Percentiles rank a stretch among this genome's conserved stretches.
Conservation (phyloP, 2,329 filamentous ascomycete species). For the Ustilaginoidea virens region DNA sequence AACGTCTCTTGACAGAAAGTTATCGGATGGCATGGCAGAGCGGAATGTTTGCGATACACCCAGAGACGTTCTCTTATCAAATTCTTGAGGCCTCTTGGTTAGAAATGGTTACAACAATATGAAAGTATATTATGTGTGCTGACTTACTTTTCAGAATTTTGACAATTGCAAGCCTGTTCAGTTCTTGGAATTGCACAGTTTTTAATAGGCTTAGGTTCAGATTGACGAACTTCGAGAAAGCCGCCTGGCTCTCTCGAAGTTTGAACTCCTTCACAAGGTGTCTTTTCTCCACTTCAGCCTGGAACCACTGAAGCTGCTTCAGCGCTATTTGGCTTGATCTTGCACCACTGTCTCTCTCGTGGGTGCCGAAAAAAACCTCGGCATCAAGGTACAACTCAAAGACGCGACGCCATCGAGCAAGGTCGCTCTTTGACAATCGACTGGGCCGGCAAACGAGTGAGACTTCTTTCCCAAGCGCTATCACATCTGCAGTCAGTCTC, state of each 20-base stretch:
- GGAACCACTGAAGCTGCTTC: constrained; percentile 56
- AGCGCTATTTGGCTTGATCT: constrained; percentile 51
- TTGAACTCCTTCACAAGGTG: constrained; percentile 48
- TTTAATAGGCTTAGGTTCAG: constrained; percentile 67
- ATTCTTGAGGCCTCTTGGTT: constrained; percentile 37
- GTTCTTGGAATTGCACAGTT: constrained; percentile 69
- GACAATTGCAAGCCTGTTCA: constrained; percentile 60
- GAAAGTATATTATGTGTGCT: no score
- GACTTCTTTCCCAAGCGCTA: constrained; percentile 47
- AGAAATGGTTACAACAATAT: neutral
- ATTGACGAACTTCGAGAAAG: constrained; percentile 52
- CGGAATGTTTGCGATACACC: constrained; percentile 51
- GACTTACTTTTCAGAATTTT: constrained; percentile 77
- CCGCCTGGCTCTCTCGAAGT: constrained; percentile 45
- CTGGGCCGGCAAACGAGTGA: constrained; percentile 48
- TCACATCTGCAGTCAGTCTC: constrained; percentile 47
- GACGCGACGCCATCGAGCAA: constrained; percentile 64
- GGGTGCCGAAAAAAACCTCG: constrained; percentile 67
- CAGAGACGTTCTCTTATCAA: constrained; percentile 71
- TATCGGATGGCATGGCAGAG: constrained; percentile 38
- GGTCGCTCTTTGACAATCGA: constrained; percentile 45
- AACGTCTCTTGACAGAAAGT: constrained; percentile 49
- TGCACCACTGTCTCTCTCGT: constrained; percentile 53
- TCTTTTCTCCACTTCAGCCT: constrained; percentile 45
- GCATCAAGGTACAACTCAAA: constrained; percentile 72